A percentile compares a stretch with the other conserved stretches of the same genome.
These are phyloP conservation scores for Phyllosticta citrichinensis DNA, from an alignment of 2,329 filamentous ascomycete genomes.

Conservation along the genomic window DNA sequence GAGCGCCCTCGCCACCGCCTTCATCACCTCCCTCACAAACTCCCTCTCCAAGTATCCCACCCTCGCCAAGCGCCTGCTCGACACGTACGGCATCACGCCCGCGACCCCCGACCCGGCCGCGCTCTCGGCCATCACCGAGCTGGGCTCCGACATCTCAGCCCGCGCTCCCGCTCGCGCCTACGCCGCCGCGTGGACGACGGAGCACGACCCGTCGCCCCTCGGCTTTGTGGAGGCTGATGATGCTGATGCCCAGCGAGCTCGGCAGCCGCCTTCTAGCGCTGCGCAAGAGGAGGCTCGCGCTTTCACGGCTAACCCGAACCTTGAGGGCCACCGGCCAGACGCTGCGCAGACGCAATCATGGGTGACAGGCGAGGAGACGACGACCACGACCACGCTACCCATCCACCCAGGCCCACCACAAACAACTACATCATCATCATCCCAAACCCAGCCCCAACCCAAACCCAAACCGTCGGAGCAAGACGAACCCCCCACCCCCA, in stretches of 20 bases:
- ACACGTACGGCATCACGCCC: constrained; percentile 31
- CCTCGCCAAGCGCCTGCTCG: constrained; percentile 20
- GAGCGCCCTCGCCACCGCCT: constrained; percentile 24
- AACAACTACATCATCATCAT: not conserved
- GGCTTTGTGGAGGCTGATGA: not conserved
- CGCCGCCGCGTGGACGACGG: constrained; percentile 25
- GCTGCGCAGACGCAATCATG: not conserved
- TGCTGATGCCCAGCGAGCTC: not conserved
- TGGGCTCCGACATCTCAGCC: constrained; percentile 38
- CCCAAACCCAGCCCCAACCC: not conserved
- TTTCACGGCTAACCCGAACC: not conserved
- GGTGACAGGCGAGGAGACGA: not conserved
- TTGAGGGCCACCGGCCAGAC: not conserved
- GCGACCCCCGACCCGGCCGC: constrained; percentile 32
- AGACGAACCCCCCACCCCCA: too few relatives aligned
- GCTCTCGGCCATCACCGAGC: constrained; percentile 32
- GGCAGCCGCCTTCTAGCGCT: not conserved
- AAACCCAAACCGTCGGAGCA: not conserved
- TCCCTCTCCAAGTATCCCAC: constrained; percentile 19
- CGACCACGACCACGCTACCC: not conserved
- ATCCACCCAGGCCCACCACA: not conserved
- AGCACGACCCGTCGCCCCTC: not conserved
- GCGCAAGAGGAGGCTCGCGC: constrained; percentile 8
- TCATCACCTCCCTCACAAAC: constrained; percentile 23
- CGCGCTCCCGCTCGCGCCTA: constrained; percentile 34